Base-by-base conservation (phyloP, 495 filamentous ascomycete species). In the Penicillium samsonianum region DNA sequence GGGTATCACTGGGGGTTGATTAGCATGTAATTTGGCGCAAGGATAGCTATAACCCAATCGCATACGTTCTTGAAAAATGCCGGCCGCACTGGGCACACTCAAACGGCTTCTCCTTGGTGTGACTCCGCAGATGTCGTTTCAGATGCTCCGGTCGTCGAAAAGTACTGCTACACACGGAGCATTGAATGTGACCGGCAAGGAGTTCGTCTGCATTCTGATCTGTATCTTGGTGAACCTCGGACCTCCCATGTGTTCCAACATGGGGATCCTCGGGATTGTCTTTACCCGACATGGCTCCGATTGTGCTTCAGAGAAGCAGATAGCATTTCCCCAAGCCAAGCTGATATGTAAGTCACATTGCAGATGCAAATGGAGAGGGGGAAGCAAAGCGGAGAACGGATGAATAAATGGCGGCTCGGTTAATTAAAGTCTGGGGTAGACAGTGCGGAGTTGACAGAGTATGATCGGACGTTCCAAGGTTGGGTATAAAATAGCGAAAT, bases 131-230 rank as follows among this genome's bases (percentile, higher is more conserved):
- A 69, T 90, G 87, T 30, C 87, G 78, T 69, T 88, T 90, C 41
- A 90, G 67, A 70, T 90, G 87, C 64, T 90, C 87, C 17, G 84
- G 78, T 62, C 87, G 73, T 40, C 85, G 82, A 64, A 90, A 90
- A 10, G 80, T 81, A 22, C 75, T 81, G 43, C 75, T 68, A 51
- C 82, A 85, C 30, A 78, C 70, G 5, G 73, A 71, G 55, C 82
- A 85, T 69, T 76, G 70, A 2, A 67, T 65, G 45, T 71, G 72
- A 12, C 67, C 65, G 12, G 65, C 50, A 33, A 33, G 26, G 30
- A 67, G 58, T 28, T 61, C 57, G 20, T 73, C 67, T 53, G 55
- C 50, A 56, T 58, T 60, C 7, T 45, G 31, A 43, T 58, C 59
- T 49, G 41, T 31, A 22, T 42, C 49, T 42, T 48, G 31, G 41